A percentile compares a stretch with the other conserved stretches of the same genome.
Evolutionary conservation across 129 eudicot genomes (phyloP).

Genomic region (Smallanthus sonchifolius): DNA sequence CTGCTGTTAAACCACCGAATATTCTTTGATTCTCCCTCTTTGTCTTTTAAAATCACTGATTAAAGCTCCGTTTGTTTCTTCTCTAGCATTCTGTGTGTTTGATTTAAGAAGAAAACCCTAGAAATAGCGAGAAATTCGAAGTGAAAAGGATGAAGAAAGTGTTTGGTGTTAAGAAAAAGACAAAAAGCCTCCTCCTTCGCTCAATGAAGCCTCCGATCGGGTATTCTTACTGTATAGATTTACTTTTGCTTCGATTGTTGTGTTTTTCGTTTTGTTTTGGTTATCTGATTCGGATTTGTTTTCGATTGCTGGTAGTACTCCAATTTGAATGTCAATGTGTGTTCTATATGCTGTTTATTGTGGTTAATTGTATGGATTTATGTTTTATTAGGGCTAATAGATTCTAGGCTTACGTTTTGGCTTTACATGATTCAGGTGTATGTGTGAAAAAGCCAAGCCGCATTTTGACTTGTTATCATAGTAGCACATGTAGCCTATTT

Average conservation of each 20-base stretch:
- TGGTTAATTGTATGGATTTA: not conserved
- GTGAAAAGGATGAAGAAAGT: constrained; percentile 54
- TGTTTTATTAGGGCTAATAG: not conserved
- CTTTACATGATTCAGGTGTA: not conserved
- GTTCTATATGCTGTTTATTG: not conserved
- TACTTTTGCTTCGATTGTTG: not conserved
- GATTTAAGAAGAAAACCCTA: constrained; percentile 1
- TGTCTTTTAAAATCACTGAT: too few relatives aligned
- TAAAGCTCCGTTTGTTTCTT: too few relatives aligned
- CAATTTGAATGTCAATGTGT: not conserved
- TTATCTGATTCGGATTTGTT: not conserved
- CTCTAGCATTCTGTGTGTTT: not conserved
- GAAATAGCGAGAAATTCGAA: not conserved
- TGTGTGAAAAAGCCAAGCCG: not conserved
- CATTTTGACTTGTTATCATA: not conserved
- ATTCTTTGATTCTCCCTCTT: too few relatives aligned
- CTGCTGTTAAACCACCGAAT: too few relatives aligned
- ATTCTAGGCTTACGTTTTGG: not conserved
- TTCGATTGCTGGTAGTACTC: not conserved
- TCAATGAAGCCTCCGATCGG: constrained; percentile 68
- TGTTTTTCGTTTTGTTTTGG: not conserved
- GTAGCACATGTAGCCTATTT: not conserved
- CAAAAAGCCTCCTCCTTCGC: constrained; percentile 66
- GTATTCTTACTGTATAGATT: constrained; percentile 14
- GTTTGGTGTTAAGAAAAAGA: constrained; percentile 68